A percentile compares a stretch with the other conserved stretches of the same genome.
phyloP scores from a whole-genome alignment of 179 eudicot species.

The Beta lomatogona region DNA sequence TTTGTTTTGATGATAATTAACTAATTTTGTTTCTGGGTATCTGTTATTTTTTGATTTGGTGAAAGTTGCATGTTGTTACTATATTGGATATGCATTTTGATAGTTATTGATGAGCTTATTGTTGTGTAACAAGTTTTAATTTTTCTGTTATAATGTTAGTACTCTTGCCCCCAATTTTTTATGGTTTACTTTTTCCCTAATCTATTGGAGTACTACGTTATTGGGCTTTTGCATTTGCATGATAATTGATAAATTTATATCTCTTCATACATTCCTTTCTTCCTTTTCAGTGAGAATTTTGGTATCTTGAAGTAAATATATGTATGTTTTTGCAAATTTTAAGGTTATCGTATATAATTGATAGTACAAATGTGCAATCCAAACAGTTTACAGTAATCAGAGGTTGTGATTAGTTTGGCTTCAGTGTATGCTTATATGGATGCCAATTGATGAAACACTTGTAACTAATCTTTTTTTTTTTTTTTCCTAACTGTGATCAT shows the following conservation, averaged over 20 bases:
- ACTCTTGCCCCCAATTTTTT: not conserved
- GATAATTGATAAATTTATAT: not conserved
- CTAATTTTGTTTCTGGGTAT: not conserved
- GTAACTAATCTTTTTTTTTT: not conserved
- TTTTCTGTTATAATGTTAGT: not conserved
- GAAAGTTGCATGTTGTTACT: constrained; percentile 1
- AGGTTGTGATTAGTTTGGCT: not conserved
- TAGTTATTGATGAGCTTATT: not conserved
- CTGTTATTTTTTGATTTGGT: not conserved
- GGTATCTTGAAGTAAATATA: not conserved
- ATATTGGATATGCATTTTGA: not conserved
- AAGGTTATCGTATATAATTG: not conserved
- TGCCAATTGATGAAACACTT: not conserved
- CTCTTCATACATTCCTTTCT: not conserved
- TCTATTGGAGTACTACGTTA: not conserved
- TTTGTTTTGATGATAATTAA: not conserved
- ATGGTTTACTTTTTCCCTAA: not conserved
- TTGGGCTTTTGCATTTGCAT: not conserved
- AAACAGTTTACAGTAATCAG: not conserved
- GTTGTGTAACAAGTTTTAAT: not conserved
- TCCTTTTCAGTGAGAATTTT: not conserved
- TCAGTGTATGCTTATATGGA: not conserved
- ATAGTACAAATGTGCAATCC: too few species aligned
- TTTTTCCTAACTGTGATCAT: not conserved
- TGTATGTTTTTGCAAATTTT: not conserved